Evolutionary conservation across 257 asterid genomes (phyloP).

Genomic region (Solanum chilense): DNA sequence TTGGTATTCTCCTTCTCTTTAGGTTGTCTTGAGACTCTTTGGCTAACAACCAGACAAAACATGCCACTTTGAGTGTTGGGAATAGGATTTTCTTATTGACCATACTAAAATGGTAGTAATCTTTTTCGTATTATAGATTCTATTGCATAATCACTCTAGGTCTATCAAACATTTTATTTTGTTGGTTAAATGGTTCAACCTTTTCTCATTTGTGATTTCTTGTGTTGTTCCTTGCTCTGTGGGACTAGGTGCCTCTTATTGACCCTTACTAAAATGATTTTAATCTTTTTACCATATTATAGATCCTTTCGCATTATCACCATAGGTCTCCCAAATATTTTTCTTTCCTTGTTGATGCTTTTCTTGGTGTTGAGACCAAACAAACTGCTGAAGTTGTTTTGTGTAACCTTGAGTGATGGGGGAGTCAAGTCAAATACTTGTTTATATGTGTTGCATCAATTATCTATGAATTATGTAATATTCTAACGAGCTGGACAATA

Average conservation of each 20-base stretch:
- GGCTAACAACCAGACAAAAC: too few species aligned
- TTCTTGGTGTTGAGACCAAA: not conserved
- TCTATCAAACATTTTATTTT: not conserved
- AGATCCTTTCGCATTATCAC: not conserved
- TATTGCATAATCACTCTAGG: not conserved
- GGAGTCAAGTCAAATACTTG: not conserved
- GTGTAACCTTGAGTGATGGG: not conserved
- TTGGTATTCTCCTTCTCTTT: too few species aligned
- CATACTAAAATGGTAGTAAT: not conserved
- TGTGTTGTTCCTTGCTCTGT: not conserved
- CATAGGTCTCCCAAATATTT: not conserved
- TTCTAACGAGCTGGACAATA: not conserved
- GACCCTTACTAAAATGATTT: not conserved
- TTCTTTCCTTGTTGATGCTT: not conserved
- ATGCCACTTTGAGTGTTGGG: not conserved
- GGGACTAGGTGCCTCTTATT: not conserved
- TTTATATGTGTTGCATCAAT: not conserved
- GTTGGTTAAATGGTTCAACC: slow-evolving; percentile 42
- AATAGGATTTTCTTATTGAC: not conserved
- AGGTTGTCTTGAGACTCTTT: too few species aligned
- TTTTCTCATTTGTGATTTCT: not conserved
- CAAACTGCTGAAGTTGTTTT: not conserved
- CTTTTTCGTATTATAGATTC: not conserved
- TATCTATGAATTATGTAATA: not conserved
- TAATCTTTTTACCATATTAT: not conserved